Conservation (phyloP, 495 filamentous ascomycete genomes). For the Cladorrhinum samala region DNA sequence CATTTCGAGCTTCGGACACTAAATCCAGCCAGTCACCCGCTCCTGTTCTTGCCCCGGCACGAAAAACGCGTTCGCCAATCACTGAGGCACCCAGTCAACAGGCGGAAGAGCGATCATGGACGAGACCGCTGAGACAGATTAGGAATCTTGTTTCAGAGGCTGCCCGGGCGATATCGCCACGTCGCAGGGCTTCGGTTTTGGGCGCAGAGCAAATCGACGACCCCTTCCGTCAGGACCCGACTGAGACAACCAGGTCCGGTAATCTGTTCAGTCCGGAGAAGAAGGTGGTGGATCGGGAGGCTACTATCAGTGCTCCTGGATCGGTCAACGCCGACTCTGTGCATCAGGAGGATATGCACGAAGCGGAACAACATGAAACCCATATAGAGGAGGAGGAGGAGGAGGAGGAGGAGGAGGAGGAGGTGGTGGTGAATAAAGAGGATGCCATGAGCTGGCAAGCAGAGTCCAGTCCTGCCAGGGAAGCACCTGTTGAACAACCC, state of each 20-base stretch:
- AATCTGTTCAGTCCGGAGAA: conserved; percentile 16
- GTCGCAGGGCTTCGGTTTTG: conserved; percentile 5
- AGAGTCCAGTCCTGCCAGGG: conserved; percentile 9
- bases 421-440: too few relatives aligned
- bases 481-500: neutral
- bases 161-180: conserved; percentile 23
- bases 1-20: conserved; percentile 41
- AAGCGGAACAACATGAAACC: too few relatives aligned
- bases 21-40: conserved; percentile 28
- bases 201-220: conserved; percentile 23
- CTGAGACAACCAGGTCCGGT: conserved; percentile 12
- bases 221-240: conserved; percentile 28
- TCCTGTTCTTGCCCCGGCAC: neutral
- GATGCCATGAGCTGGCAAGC: conserved; percentile 32
- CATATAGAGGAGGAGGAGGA: too few relatives aligned
- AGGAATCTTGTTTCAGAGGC: conserved; percentile 23
- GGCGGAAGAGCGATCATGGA: conserved; percentile 18
- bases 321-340: conserved; percentile 16
- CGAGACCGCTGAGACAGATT: conserved; percentile 20
- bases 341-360: too few relatives aligned
- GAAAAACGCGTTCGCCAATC: conserved; percentile 3
- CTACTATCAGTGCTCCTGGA: conserved; percentile 15
- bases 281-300: conserved; percentile 6
- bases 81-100: neutral
- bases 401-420: too few relatives aligned